Conservation (phyloP, 176 grass and related monocot species). For the Triticum dicoccoides region DNA sequence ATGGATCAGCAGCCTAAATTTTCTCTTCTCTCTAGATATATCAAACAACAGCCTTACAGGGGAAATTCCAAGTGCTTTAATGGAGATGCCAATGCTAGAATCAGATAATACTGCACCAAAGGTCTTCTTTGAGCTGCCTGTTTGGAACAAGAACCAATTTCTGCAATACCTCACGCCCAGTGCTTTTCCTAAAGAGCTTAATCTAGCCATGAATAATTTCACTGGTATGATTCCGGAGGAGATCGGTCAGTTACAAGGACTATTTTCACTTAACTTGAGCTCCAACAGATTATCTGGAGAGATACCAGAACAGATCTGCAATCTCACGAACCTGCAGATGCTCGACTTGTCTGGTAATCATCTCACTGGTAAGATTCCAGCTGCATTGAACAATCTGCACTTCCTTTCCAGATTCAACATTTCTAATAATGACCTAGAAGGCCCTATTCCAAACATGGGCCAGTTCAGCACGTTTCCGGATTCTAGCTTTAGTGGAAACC, state of each 20-base stretch:
- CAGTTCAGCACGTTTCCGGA: neutral
- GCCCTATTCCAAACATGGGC: neutral
- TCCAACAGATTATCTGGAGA: constrained; percentile 32
- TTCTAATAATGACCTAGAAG: neutral
- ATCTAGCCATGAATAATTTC: constrained; percentile 38
- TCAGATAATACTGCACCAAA: constrained; percentile 10
- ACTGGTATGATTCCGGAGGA: constrained; percentile 9
- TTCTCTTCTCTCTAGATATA: constrained; percentile 37
- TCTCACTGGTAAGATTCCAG: constrained; percentile 12
- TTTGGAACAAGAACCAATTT: neutral
- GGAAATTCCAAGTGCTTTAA: constrained; percentile 28
- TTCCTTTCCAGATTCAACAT: neutral
- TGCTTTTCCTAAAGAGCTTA: constrained; percentile 25
- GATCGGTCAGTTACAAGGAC: constrained; percentile 33
- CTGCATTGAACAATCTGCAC: neutral
- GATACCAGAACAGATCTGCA: constrained; percentile 24
- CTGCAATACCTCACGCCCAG: constrained; percentile 8
- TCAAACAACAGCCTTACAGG: constrained; percentile 44
- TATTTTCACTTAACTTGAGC: constrained; percentile 39
- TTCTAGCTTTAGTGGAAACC: neutral
- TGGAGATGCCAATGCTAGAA: constrained; percentile 32
- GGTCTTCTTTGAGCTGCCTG: constrained; percentile 10
- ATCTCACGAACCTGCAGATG: constrained; percentile 14
- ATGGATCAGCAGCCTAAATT: constrained; percentile 34
- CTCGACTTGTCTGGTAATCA: neutral